These are phyloP conservation scores for Ogataea neopini DNA, from an alignment of 805 yeast genomes.

Conservation along the genomic window DNA sequence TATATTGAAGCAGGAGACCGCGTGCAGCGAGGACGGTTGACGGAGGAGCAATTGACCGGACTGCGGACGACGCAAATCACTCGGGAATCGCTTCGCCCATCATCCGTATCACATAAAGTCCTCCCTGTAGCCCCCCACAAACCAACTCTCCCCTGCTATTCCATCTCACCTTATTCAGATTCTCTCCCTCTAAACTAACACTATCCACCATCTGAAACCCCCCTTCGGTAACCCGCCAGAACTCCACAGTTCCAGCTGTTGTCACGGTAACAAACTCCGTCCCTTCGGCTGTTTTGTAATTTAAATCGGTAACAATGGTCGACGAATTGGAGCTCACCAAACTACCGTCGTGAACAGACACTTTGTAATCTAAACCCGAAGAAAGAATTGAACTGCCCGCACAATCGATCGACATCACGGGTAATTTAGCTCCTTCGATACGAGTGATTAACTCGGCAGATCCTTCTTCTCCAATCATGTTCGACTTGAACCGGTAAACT, in stretches of 20 bases:
- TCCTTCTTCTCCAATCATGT: conserved; percentile 14
- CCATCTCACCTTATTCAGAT: conserved; percentile 21
- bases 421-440: conserved; percentile 12
- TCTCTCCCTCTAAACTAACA: conserved; percentile 25
- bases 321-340: conserved; percentile 10
- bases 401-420: conserved; percentile 24
- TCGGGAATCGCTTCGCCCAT: background rate
- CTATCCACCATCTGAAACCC: conserved; percentile 27
- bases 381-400: conserved; percentile 7
- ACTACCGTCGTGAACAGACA: conserved; percentile 6
- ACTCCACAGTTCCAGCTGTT: conserved; percentile 18
- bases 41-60: background rate
- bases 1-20: too few relatives aligned
- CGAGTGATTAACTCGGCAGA: conserved; percentile 10
- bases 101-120: conserved; percentile 9
- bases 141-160: conserved; percentile 12
- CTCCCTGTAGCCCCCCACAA: conserved; percentile 31
- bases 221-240: conserved; percentile 40
- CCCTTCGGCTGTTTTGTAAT: conserved; percentile 10
- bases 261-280: conserved; percentile 19
- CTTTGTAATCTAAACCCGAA: conserved; percentile 16
- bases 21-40: too few relatives aligned
- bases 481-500: conserved; percentile 16
- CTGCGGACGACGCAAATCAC: background rate
- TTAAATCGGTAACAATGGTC: conserved; percentile 14